Conservation (phyloP, 2,329 filamentous ascomycete genomes). For the Curvularia lunata region DNA sequence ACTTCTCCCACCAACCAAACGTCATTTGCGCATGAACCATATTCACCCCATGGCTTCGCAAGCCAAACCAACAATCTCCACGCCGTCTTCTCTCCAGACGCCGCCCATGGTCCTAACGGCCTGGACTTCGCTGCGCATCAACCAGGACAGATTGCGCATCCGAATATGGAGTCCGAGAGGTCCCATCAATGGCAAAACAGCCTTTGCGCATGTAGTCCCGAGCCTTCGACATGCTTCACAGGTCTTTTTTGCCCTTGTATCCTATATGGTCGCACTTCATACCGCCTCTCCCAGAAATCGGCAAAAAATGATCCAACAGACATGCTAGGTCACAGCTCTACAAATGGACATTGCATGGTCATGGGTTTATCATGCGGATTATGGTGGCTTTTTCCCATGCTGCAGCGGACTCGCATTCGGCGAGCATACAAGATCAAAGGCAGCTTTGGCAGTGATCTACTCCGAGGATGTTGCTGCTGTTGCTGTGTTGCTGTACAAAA, state of each 20-base stretch:
- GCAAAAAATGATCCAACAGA: constrained; percentile 51
- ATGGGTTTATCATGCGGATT: constrained; percentile 49
- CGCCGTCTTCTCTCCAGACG: constrained; percentile 47
- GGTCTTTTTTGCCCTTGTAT: constrained; percentile 54
- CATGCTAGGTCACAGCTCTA: constrained; percentile 44
- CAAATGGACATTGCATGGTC: constrained; percentile 51
- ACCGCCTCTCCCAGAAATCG: constrained; percentile 50
- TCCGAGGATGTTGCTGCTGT: constrained; percentile 50
- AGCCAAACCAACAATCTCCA: constrained; percentile 32
- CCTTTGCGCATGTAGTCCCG: constrained; percentile 44
- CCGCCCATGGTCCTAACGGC: constrained; percentile 49
- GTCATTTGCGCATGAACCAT: constrained; percentile 35
- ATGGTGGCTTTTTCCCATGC: constrained; percentile 47
- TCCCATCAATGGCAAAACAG: constrained; percentile 41
- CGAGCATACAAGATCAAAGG: constrained; percentile 54
- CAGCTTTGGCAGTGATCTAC: constrained; percentile 43
- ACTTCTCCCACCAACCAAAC: constrained; percentile 18
- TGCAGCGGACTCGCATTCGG: constrained; percentile 50
- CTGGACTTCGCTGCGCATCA: constrained; percentile 45
- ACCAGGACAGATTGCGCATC: constrained; percentile 51
- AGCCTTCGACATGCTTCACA: constrained; percentile 48
- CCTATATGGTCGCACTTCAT: constrained; percentile 53
- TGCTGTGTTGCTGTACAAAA: constrained; percentile 53
- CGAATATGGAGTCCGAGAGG: constrained; percentile 46
- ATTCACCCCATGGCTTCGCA: constrained; percentile 44